These are phyloP conservation scores for Priceomyces carsonii DNA, from an alignment of 805 yeast species.

Conservation along the genomic window DNA sequence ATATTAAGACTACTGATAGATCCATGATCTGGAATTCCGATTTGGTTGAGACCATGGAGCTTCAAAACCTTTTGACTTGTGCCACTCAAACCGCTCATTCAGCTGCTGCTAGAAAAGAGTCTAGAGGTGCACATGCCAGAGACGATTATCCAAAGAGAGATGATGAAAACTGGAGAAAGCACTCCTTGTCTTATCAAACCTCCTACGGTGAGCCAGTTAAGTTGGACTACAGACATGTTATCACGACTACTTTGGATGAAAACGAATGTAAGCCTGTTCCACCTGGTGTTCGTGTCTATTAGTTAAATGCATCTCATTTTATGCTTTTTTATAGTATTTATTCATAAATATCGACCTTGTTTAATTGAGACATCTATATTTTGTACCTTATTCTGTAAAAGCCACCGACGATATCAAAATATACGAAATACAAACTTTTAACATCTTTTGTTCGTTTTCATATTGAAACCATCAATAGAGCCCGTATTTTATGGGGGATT, in stretches of 20 bases:
- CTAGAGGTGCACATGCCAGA: slow-evolving; percentile 99
- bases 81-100: slow-evolving; percentile 94
- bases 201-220: slow-evolving; percentile 67
- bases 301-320: slow-evolving; percentile 17
- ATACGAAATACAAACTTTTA: no score
- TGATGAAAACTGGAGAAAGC: slow-evolving; percentile 97
- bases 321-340: slow-evolving; percentile 3
- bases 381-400: no score
- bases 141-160: slow-evolving; percentile 97
- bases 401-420: no score
- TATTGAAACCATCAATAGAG: no score
- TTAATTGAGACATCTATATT: neutral
- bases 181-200: slow-evolving; percentile 89
- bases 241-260: slow-evolving; percentile 82
- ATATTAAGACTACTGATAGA: slow-evolving; percentile 88
- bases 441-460: no score
- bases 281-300: slow-evolving; percentile 94
- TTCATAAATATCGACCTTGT: slow-evolving; percentile 3
- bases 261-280: slow-evolving; percentile 94
- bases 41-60: slow-evolving; percentile 91
- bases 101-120: slow-evolving; percentile 94
- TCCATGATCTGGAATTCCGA: slow-evolving; percentile 99
- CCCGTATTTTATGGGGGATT: no score
- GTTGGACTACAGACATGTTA: slow-evolving; percentile 84
- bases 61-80: slow-evolving; percentile 94